A percentile compares a stretch with the other conserved stretches of the same genome.
Evolutionary conservation across 2,329 filamentous ascomycete species (phyloP).

Genomic region (Didymosphaeria variabile): DNA sequence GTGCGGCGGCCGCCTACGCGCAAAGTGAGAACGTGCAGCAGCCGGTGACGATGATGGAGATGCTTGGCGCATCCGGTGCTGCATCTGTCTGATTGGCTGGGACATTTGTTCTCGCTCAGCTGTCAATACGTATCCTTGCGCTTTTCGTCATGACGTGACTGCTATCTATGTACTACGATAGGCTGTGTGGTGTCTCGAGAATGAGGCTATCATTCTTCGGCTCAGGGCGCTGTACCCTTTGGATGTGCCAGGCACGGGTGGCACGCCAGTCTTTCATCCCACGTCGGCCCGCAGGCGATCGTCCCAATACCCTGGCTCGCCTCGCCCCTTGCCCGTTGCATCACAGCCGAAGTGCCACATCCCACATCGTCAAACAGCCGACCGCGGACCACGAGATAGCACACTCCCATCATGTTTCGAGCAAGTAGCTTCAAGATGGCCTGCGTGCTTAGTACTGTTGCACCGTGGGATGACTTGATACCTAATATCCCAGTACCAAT

Average conservation of each 20-base stretch:
- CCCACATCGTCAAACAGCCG: not conserved
- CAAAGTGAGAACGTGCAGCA: not conserved
- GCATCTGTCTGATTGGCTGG: constrained; percentile 4
- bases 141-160: not conserved
- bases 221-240: not conserved
- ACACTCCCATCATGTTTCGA: too few relatives aligned
- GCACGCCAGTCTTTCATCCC: constrained; percentile 2
- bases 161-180: not conserved
- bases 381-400: not conserved
- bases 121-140: not conserved
- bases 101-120: constrained; percentile 7
- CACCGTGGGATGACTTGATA: too few relatives aligned
- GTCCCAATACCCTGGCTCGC: constrained; percentile 4
- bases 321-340: not conserved
- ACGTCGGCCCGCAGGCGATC: constrained; percentile 9
- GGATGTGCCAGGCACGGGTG: not conserved
- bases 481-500: too few relatives aligned
- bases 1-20: constrained; percentile 16
- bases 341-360: not conserved
- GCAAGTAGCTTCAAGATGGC: too few relatives aligned
- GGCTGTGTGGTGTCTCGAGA: not conserved
- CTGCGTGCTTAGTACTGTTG: too few relatives aligned
- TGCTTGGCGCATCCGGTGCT: constrained; percentile 8
- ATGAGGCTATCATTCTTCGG: not conserved
- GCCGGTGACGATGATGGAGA: constrained; percentile 9